A percentile compares a stretch with the other conserved stretches of the same genome.
Conservation (phyloP, 768 basidiomycete species). For the Psilocybe cubensis region DNA sequence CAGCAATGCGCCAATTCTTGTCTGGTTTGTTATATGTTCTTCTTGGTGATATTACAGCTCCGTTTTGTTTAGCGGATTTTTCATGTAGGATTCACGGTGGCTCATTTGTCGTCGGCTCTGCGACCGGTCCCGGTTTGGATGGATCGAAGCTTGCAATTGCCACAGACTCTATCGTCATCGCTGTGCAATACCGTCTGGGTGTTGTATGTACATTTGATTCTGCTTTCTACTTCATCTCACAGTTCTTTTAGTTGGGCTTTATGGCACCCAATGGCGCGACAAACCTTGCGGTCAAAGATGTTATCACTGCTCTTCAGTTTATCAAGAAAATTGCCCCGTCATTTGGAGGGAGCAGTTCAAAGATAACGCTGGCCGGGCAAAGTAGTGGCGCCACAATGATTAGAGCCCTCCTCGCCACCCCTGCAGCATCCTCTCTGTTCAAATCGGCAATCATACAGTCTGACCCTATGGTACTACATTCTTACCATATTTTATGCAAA, state of each 20-base stretch:
- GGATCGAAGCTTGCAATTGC: constrained; percentile 74
- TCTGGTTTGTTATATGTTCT: constrained; percentile 51
- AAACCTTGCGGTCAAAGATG: constrained; percentile 74
- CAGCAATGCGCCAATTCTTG: constrained; percentile 51
- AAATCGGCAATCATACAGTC: constrained; percentile 81
- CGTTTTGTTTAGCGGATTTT: neutral
- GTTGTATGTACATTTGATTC: constrained; percentile 47
- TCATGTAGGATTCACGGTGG: constrained; percentile 81
- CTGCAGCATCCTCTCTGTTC: constrained; percentile 75
- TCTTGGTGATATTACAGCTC: neutral
- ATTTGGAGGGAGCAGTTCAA: constrained; percentile 68
- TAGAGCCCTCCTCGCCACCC: constrained; percentile 72
- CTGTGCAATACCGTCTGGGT: constrained; percentile 86
- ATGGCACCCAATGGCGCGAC: constrained; percentile 70
- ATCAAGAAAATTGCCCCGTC: constrained; percentile 57
- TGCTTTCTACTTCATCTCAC: neutral
- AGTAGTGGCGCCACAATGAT: constrained; percentile 82
- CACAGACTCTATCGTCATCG: constrained; percentile 77
- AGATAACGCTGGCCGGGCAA: constrained; percentile 82
- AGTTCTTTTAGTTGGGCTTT: constrained; percentile 62
- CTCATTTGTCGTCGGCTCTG: constrained; percentile 74
- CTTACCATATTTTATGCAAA: neutral
- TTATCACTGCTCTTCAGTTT: constrained; percentile 68
- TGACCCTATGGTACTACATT: constrained; percentile 73
- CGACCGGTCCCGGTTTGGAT: constrained; percentile 73